Conservation (phyloP, 2,329 filamentous ascomycete genomes). For the Didymella sp. region DNA sequence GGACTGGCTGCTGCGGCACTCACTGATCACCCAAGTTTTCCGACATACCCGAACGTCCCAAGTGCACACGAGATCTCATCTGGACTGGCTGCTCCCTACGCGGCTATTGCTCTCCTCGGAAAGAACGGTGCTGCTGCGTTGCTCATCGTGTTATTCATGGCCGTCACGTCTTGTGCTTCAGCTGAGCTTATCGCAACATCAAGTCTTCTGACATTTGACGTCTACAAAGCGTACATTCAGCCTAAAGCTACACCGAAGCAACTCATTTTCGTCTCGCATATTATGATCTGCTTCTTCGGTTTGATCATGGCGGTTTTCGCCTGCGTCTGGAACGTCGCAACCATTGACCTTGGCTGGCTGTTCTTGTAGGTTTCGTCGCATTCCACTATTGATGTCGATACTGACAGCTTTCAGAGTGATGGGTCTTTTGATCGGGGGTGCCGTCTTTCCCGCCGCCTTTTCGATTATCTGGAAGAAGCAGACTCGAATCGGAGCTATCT, state of each 20-base stretch:
- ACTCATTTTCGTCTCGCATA: constrained; percentile 52
- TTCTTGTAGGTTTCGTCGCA: constrained; percentile 36
- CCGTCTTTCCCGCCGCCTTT: constrained; percentile 51
- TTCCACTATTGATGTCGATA: not conserved
- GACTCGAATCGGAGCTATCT: constrained; percentile 42
- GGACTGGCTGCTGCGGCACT: constrained; percentile 56
- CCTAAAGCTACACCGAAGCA: constrained; percentile 46
- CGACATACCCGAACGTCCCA: constrained; percentile 50
- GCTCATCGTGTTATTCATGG: constrained; percentile 45
- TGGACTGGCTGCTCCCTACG: constrained; percentile 41
- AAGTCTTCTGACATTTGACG: constrained; percentile 52
- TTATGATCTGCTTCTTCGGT: constrained; percentile 52
- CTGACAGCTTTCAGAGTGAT: constrained; percentile 41
- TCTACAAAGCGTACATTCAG: constrained; percentile 54
- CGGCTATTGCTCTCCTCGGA: constrained; percentile 39
- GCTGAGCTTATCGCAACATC: constrained; percentile 53
- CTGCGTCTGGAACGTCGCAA: constrained; percentile 48
- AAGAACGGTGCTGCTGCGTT: constrained; percentile 40
- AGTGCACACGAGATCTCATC: constrained; percentile 37
- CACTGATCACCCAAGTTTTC: constrained; percentile 53
- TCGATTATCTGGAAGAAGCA: constrained; percentile 50
- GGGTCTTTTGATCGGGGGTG: constrained; percentile 53
- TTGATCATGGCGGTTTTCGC: constrained; percentile 52
- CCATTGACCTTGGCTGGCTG: constrained; percentile 53
- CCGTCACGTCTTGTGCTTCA: constrained; percentile 47